A percentile compares a stretch with the other conserved stretches of the same genome.
These are phyloP conservation scores for Globisporangium megalacanthum DNA, from an alignment of 352 stramenopile species.

Conservation along the genomic window DNA sequence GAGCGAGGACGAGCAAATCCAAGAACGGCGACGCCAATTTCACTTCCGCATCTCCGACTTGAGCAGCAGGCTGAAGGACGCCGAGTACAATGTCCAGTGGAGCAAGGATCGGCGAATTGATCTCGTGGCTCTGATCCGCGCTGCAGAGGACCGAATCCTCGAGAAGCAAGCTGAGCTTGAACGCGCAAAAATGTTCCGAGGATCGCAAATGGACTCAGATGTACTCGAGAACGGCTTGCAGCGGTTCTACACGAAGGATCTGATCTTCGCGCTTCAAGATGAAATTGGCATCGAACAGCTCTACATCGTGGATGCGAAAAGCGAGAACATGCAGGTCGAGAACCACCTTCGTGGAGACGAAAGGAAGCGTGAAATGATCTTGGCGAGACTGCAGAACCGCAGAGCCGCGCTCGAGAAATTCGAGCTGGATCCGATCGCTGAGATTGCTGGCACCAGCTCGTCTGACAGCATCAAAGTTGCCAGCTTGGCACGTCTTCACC, in stretches of 20 bases:
- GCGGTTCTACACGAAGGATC: slow-evolving; percentile 71
- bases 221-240: slow-evolving; percentile 67
- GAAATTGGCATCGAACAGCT: slow-evolving; percentile 82
- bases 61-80: slow-evolving; percentile 39
- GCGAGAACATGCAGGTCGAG: slow-evolving; percentile 62
- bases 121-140: slow-evolving; percentile 63
- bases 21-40: slow-evolving; percentile 61
- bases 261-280: slow-evolving; percentile 68
- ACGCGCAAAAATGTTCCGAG: slow-evolving; percentile 56
- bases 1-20: slow-evolving; percentile 38
- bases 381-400: slow-evolving; percentile 32
- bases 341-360: slow-evolving; percentile 64
- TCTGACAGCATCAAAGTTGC: slow-evolving; percentile 2
- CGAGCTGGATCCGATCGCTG: slow-evolving; percentile 27
- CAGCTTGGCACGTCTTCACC: slow-evolving; percentile 31
- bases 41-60: slow-evolving; percentile 71
- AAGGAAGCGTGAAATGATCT: slow-evolving; percentile 27
- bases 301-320: slow-evolving; percentile 79
- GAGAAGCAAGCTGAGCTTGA: slow-evolving; percentile 81
- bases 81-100: slow-evolving; percentile 77
- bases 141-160: slow-evolving; percentile 55
- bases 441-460: slow-evolving; percentile 1
- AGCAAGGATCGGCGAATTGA: slow-evolving; percentile 61
- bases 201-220: slow-evolving; percentile 75
- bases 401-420: slow-evolving; percentile 38